phyloP scores from a whole-genome alignment of 2,329 filamentous ascomycete species.

The Ceratocystis huliohia region DNA sequence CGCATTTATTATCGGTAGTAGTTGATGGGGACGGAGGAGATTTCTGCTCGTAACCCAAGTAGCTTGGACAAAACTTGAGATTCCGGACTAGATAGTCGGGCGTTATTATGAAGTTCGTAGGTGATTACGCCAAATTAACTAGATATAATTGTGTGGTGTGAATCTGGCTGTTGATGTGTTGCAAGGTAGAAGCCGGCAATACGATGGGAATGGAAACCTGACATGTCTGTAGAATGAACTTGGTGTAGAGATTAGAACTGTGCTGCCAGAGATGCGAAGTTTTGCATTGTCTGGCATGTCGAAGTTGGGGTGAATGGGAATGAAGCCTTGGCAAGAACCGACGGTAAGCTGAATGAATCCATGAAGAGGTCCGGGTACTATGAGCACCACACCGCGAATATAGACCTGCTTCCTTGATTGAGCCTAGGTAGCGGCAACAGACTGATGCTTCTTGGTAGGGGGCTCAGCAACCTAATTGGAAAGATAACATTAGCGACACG shows the following conservation, averaged over 20 bases:
- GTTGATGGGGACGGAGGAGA: background rate
- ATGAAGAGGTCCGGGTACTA: background rate
- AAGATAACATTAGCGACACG: background rate
- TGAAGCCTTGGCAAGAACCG: too few relatives aligned
- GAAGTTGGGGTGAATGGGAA: too few relatives aligned
- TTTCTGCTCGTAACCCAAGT: background rate
- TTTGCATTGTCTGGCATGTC: too few relatives aligned
- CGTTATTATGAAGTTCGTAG: background rate
- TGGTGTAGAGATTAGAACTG: background rate
- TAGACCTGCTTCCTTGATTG: background rate
- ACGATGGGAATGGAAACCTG: background rate
- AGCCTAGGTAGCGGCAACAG: slow-evolving; percentile 6
- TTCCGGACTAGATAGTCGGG: background rate
- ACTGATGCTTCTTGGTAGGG: background rate
- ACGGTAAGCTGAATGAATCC: too few relatives aligned
- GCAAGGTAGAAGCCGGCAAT: background rate
- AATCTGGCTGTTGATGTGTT: background rate
- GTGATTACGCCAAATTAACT: background rate
- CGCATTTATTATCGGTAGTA: background rate
- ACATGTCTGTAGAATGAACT: background rate
- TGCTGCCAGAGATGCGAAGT: background rate
- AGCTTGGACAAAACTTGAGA: background rate
- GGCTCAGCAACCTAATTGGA: background rate
- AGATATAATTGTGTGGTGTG: background rate
- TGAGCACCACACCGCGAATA: background rate